These are phyloP conservation scores for Cercophora samala DNA, from an alignment of 495 filamentous ascomycete genomes.

Conservation along the genomic window DNA sequence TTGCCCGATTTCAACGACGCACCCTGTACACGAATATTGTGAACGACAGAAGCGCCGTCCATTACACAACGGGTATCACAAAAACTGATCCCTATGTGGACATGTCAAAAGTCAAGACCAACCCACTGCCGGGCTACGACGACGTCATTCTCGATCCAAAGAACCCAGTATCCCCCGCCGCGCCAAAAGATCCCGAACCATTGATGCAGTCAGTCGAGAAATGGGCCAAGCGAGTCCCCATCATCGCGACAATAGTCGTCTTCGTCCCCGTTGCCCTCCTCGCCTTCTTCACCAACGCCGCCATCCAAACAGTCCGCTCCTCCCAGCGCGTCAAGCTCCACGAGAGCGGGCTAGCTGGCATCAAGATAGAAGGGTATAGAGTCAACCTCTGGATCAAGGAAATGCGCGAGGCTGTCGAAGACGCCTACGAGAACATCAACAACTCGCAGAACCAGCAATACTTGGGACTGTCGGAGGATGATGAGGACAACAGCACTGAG, in stretches of 20 bases:
- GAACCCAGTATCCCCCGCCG: constrained; percentile 53
- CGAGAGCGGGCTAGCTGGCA: constrained; percentile 63
- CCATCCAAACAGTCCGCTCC: constrained; percentile 69
- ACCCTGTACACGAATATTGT: constrained; percentile 78
- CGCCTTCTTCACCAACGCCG: constrained; percentile 70
- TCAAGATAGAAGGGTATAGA: constrained; percentile 62
- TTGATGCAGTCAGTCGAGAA: constrained; percentile 32
- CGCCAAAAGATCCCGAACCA: constrained; percentile 30
- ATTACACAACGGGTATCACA: constrained; percentile 76
- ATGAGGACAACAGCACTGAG: constrained; percentile 11
- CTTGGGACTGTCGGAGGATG: constrained; percentile 37
- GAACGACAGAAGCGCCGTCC: constrained; percentile 76
- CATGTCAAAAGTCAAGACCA: constrained; percentile 60
- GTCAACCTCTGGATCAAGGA: constrained; percentile 73
- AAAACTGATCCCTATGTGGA: constrained; percentile 72
- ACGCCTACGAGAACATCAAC: constrained; percentile 67
- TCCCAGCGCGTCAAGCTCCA: constrained; percentile 70
- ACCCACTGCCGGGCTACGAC: constrained; percentile 71
- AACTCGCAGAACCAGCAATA: constrained; percentile 60
- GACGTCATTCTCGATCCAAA: constrained; percentile 70
- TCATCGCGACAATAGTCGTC: constrained; percentile 59
- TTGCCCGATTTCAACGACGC: constrained; percentile 68
- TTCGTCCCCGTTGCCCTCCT: constrained; percentile 66
- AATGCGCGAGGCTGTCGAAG: constrained; percentile 67
- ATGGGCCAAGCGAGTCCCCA: constrained; percentile 48